phyloP scores from a whole-genome alignment of 306 rosid species.

The Heteromeles arbutifolia region DNA sequence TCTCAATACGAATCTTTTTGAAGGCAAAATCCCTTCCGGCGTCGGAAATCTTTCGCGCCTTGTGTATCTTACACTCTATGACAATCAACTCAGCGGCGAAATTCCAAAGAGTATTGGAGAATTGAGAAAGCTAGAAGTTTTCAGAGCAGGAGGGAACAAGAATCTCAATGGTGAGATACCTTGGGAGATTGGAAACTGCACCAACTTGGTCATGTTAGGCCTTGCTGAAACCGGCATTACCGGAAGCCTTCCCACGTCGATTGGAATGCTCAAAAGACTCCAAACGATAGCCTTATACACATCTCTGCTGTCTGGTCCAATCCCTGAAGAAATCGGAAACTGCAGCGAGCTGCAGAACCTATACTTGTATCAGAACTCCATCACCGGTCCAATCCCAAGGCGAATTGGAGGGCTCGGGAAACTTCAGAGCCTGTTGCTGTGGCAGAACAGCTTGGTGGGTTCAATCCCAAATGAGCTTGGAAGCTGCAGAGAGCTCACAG shows the following conservation, averaged over 20 bases:
- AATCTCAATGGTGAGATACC: constrained; percentile 65
- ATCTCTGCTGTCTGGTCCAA: constrained; percentile 51
- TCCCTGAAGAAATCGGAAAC: constrained; percentile 86
- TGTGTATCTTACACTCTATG: constrained; percentile 51
- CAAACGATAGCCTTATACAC: constrained; percentile 69
- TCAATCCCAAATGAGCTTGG: constrained; percentile 62
- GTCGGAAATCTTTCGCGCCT: constrained; percentile 66
- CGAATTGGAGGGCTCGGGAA: constrained; percentile 52
- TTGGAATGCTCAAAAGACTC: constrained; percentile 51
- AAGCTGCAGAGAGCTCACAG: constrained; percentile 49
- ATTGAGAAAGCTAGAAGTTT: constrained; percentile 43
- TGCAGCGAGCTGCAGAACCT: constrained; percentile 67
- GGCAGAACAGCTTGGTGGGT: constrained; percentile 71
- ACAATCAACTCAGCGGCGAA: constrained; percentile 57
- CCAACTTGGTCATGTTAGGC: constrained; percentile 64
- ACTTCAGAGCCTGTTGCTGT: constrained; percentile 52
- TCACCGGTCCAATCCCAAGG: constrained; percentile 60
- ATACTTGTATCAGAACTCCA: constrained; percentile 63
- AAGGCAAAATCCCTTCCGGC: constrained; percentile 50
- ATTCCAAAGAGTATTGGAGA: constrained; percentile 68
- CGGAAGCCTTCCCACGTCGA: constrained; percentile 64
- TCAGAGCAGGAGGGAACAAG: constrained; percentile 78
- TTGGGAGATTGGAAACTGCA: constrained; percentile 80
- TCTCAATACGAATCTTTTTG: constrained; percentile 51
- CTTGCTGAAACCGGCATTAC: constrained; percentile 77